Percentiles rank a stretch among this genome's conserved stretches.
These are phyloP conservation scores for Lithospermum erythrorhizon DNA, from an alignment of 257 asterid species.

Conservation along the genomic window DNA sequence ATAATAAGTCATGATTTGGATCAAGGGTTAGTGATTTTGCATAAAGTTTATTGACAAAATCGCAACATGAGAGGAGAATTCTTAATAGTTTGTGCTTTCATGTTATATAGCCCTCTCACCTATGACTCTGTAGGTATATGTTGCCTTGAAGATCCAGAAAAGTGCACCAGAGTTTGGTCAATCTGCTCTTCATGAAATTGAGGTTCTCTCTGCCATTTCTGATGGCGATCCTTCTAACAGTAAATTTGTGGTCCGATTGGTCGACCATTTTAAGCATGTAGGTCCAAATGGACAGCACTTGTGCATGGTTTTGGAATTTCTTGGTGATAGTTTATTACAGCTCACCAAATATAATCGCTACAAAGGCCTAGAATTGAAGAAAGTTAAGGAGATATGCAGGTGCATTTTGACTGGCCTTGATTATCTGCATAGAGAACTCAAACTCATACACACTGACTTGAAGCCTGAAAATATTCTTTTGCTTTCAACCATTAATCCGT, in stretches of 20 bases:
- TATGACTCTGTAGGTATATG: constrained; percentile 33
- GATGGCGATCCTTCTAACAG: constrained; percentile 57
- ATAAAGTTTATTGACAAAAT: not conserved
- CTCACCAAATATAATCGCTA: constrained; percentile 69
- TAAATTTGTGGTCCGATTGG: constrained; percentile 57
- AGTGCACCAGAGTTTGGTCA: constrained; percentile 93
- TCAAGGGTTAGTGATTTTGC: too few species aligned
- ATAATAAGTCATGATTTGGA: too few species aligned
- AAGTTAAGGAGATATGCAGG: constrained; percentile 85
- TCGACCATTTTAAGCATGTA: constrained; percentile 81
- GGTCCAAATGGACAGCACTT: constrained; percentile 98
- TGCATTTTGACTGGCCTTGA: constrained; percentile 86
- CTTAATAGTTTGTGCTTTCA: not conserved
- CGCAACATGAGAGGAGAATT: not conserved
- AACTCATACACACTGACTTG: constrained; percentile 81
- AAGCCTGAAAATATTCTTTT: constrained; percentile 95
- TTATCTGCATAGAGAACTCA: constrained; percentile 74
- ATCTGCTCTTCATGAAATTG: constrained; percentile 95
- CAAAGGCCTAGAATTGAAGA: constrained; percentile 68
- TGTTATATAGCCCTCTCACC: not conserved
- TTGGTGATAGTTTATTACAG: constrained; percentile 86
- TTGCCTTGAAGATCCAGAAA: constrained; percentile 96
- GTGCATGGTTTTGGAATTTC: constrained; percentile 97
- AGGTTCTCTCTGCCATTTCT: constrained; percentile 74
- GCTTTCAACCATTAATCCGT: constrained; percentile 63